phyloP scores from a whole-genome alignment of 106 monocot species.

The Dioscorea alata region DNA sequence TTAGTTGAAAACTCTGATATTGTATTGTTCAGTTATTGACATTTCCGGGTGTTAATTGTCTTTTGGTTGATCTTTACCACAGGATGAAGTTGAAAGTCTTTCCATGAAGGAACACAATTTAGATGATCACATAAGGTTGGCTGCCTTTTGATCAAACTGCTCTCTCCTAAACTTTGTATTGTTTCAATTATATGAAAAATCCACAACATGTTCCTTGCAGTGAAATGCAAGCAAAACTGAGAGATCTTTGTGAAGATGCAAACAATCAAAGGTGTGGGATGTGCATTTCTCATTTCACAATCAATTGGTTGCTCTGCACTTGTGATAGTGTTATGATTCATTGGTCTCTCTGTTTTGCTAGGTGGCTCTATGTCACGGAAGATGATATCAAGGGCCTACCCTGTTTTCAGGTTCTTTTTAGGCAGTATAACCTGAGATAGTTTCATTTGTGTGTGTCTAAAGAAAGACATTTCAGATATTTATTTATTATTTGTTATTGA shows the following conservation, averaged over 20 bases:
- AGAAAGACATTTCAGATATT: no score
- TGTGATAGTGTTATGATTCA: not conserved
- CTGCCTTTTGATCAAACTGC: slow-evolving; percentile 5
- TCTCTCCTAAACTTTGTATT: no score
- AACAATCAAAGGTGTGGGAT: slow-evolving; percentile 38
- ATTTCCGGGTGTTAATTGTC: no score
- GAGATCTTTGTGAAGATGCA: slow-evolving; percentile 29
- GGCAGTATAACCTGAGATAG: not conserved
- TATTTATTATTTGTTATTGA: not conserved
- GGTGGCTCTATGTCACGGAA: slow-evolving; percentile 60
- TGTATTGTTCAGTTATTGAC: no score
- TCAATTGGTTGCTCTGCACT: no score
- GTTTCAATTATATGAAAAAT: no score
- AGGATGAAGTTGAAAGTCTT: slow-evolving; percentile 75
- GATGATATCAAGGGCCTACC: slow-evolving; percentile 69
- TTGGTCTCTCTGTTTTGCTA: not conserved
- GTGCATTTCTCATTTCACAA: not conserved
- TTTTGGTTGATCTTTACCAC: slow-evolving; percentile 1
- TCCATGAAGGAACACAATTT: slow-evolving; percentile 46
- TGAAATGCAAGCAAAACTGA: slow-evolving; percentile 50
- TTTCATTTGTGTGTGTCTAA: no score
- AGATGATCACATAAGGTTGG: slow-evolving; percentile 87
- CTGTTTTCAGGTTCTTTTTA: slow-evolving; percentile 47
- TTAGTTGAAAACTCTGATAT: no score
- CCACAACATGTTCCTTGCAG: slow-evolving; percentile 23